Base-by-base conservation (phyloP, 2,329 filamentous ascomycete genomes). In the Venturia aucupariae region DNA sequence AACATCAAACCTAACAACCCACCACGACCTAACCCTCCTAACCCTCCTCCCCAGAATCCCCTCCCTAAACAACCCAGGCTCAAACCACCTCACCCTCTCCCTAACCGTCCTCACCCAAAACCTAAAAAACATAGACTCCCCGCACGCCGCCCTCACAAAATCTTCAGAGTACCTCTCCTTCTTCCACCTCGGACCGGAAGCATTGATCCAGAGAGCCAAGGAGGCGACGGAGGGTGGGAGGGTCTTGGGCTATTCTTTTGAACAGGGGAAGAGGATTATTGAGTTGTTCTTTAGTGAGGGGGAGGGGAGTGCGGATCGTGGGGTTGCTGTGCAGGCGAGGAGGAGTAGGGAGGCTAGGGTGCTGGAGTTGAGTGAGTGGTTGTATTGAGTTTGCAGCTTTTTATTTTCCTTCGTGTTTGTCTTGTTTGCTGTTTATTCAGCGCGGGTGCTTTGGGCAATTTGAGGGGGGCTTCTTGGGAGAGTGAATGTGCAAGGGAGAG, bases 41-140 rank as follows among this genome's bases (percentile, higher is more conserved):
- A 80, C 86, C 66, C 89, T 89, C 67, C 85, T 87, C 1, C 79
- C 82, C 22, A 83, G 84, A 72, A 89, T 93, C 55, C 86, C 86
- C 61, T 86, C 88, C 8, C 93, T 99, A 86, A 97, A 99, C 74
- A 79, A 78, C 44, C 85, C 89, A 70, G 94, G 94, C 51, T 90
- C 88, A 66, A 86, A 87, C n/a, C 85, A 92, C 44, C 92, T 99
- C 85, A 88, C 92, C 74, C 85, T 97, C 71, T 96, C 99, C 74
- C 91, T 97, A 60, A 82, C 97, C 30, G 94, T 99, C 48, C 80
- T 99, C 62, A 93, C 97, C 76, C 94, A 99, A 74, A 97, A 96
- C 71, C 84, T 99, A 64, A 96, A 96, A 79, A 96, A 96, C 69
- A 87, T 99, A 63, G 91, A 94, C 75, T 35, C 32, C 13, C 81